phyloP scores from a whole-genome alignment of 805 yeast species.

The Kazachstania martiniae region DNA sequence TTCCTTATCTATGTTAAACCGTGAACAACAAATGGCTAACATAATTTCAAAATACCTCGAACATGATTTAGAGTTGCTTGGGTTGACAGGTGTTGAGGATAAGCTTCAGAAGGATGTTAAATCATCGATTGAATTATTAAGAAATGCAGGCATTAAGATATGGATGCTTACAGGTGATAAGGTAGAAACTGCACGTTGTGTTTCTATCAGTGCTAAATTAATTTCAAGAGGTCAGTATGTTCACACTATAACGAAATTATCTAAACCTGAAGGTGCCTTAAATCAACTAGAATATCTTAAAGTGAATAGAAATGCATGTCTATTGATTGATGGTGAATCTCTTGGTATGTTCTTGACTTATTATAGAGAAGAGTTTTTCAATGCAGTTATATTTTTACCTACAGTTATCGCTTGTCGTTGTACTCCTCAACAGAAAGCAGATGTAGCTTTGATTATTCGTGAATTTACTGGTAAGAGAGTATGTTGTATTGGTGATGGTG shows the following conservation, averaged over 20 bases:
- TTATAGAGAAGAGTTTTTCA: slow-evolving; percentile 63
- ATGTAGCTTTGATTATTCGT: slow-evolving; percentile 74
- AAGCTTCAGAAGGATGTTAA: slow-evolving; percentile 86
- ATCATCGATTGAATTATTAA: slow-evolving; percentile 76
- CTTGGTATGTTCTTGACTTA: slow-evolving; percentile 55
- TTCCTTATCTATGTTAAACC: slow-evolving; percentile 61
- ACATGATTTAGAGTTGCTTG: slow-evolving; percentile 72
- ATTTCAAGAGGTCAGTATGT: slow-evolving; percentile 91
- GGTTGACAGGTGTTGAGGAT: slow-evolving; percentile 96
- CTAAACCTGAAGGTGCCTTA: slow-evolving; percentile 52
- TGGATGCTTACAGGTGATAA: slow-evolving; percentile 99
- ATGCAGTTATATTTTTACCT: slow-evolving; percentile 66
- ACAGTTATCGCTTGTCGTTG: slow-evolving; percentile 98
- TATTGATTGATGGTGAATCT: slow-evolving; percentile 91
- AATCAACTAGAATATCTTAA: slow-evolving; percentile 64
- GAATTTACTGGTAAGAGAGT: slow-evolving; percentile 77
- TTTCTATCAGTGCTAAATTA: slow-evolving; percentile 88
- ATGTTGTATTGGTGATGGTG: slow-evolving; percentile 98
- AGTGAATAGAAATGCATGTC: slow-evolving; percentile 45
- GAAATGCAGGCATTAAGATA: slow-evolving; percentile 94
- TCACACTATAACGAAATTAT: slow-evolving; percentile 66
- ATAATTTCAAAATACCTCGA: slow-evolving; percentile 66
- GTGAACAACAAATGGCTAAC: slow-evolving; percentile 65
- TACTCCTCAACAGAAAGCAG: slow-evolving; percentile 97
- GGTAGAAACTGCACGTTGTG: slow-evolving; percentile 97